Evolutionary conservation across 306 rosid species (phyloP), one percentile per base, ranked within the genome.

Genomic region (Inga laurina): DNA sequence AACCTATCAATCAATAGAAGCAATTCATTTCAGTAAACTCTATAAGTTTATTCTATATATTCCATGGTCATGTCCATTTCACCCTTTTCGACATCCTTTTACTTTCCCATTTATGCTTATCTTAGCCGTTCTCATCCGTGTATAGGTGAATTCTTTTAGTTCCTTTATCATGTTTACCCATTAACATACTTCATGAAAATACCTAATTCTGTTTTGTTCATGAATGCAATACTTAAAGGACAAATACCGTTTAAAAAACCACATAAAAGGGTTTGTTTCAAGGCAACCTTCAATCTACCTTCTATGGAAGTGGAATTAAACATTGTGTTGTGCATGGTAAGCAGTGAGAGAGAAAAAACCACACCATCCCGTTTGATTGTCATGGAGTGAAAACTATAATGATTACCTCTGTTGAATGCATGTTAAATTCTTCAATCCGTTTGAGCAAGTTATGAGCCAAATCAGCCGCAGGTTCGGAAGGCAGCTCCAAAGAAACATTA

Each of bases 341-440:
- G 68, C 19, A 79, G 72, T 27, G 65, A 57, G 30, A n/a, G 1
- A 76, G 61, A 39, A 34, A 64, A 49, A 65, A 81, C 72, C 43
- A 69, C 61, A 30, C 32, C 52, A 56, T 59, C 56, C 48, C 51
- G 64, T 61, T 21, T 57, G 80, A 64, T 81, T 59, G 79, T 64
- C 69, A 81, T 73, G 75, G 71, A 73, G 65, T 54, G 80, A 49
- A 78, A 79, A 49, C 51, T 56, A 21, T 51, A 59, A 82, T 64
- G 67, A 78, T 82, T 90, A 95, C 99, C 99, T 95, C 99, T 1
- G 94, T 95, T 16, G 92, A 88, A 86, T 95, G 98, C 98, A 95
- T 93, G 75, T 89, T 92, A 90, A 95, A 93, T 67, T 84, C 82
- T 85, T 91, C 84, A 82, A 95, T 86, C 75, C 96, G 84, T 87